phyloP scores from a whole-genome alignment of 2,329 filamentous ascomycete genomes.

The Penicillium sp. region DNA sequence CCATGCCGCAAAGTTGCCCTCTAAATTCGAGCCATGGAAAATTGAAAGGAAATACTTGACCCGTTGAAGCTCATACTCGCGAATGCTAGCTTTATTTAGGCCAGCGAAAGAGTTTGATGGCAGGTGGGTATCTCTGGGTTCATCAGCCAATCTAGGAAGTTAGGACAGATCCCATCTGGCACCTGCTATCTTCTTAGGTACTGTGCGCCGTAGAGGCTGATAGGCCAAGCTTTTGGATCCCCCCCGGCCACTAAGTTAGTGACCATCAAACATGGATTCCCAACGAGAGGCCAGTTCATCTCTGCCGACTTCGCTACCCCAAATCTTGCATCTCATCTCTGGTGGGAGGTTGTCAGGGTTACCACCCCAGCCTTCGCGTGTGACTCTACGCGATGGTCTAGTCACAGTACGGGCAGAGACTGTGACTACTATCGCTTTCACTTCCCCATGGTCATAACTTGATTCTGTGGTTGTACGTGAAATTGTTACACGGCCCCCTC shows the following conservation, averaged over 20 bases:
- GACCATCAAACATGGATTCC: neutral
- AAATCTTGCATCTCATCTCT: neutral
- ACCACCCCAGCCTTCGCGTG: neutral
- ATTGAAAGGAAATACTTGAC: neutral
- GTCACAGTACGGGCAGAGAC: neutral
- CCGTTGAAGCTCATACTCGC: neutral
- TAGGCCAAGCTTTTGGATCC: neutral
- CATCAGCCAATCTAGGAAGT: neutral
- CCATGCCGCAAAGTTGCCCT: neutral
- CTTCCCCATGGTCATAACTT: neutral
- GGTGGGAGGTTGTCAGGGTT: too few relatives aligned
- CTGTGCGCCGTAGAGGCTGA: neutral
- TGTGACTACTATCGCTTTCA: neutral
- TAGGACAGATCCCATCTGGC: neutral
- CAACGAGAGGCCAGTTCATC: neutral
- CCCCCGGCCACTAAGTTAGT: neutral
- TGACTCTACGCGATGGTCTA: constrained; percentile 12
- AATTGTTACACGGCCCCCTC: constrained; percentile 15
- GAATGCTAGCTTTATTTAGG: constrained; percentile 28
- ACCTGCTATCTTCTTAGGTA: neutral
- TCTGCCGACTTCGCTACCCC: neutral
- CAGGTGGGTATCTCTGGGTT: neutral
- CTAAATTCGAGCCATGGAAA: neutral
- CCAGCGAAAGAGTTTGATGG: neutral
- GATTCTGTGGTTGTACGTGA: neutral